Conservation (phyloP, 1,139 yeast genomes). For the Trichomonascaceae sp. region DNA sequence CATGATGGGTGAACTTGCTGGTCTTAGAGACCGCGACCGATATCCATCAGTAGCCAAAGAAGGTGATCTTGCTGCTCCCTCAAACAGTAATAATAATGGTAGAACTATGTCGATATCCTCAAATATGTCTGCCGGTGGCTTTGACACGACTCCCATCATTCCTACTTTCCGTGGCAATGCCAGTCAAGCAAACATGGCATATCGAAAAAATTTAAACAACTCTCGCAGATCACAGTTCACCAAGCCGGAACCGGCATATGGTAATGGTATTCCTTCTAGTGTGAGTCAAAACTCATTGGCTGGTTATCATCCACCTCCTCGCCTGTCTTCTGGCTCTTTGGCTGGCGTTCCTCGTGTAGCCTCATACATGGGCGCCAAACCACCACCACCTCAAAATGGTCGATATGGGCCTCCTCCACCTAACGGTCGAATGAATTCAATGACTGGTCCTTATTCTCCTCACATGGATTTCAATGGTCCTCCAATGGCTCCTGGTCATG, state of each 20-base stretch:
- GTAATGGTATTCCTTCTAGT: not conserved
- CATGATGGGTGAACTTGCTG: conserved; percentile 22
- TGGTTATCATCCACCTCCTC: conserved; percentile 10
- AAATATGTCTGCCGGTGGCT: conserved; percentile 26
- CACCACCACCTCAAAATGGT: conserved; percentile 12
- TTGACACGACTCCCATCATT: conserved; percentile 34
- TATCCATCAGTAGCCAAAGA: conserved; percentile 28
- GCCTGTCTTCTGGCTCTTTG: conserved; percentile 11
- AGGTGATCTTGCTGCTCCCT: not conserved
- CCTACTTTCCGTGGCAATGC: conserved; percentile 27
- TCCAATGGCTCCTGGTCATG: conserved; percentile 12
- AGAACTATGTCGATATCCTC: conserved; percentile 31
- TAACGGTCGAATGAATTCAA: conserved; percentile 9
- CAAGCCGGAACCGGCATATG: conserved; percentile 15
- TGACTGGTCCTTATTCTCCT: conserved; percentile 13
- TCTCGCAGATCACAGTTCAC: conserved; percentile 24
- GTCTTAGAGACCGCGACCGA: conserved; percentile 31
- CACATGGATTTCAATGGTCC: conserved; percentile 12
- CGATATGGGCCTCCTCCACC: conserved; percentile 6
- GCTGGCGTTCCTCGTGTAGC: conserved; percentile 5
- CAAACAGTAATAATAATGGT: conserved; percentile 12
- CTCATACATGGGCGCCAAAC: conserved; percentile 5
- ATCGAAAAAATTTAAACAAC: conserved; percentile 31
- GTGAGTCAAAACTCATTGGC: not conserved
- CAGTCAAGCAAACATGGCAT: conserved; percentile 19